Base-by-base conservation (phyloP, 2,329 filamentous ascomycete genomes). In the Beauveria asiatica region DNA sequence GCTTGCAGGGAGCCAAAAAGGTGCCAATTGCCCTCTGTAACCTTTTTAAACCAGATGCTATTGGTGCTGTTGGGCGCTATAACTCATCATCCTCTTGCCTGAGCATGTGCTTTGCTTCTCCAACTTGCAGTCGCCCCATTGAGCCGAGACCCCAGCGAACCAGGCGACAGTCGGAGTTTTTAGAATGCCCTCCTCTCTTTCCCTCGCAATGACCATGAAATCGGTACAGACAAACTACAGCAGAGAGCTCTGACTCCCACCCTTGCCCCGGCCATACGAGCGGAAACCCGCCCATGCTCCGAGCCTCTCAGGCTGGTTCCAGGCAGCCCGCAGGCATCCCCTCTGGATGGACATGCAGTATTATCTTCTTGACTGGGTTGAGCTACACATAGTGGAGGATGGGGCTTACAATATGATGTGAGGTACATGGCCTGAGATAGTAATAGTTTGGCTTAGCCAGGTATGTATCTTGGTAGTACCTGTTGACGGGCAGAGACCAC, bases 341-440 rank as follows among this genome's bases (percentile, higher is more conserved):
- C 17, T 23, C 19, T 3, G 16, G 21, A 27, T 30, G 41, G 30
- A 10, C 57, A 59, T 59, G 57, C 57, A 59, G 57, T 59, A 59
- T 59, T 59, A 59, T 59, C 49, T 39, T 30, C 49, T 53, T n/a
- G 49, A 59, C 57, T 48, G 49, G 57, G 57, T 59, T 59, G 21
- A 46, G 41, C 41, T 53, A 59, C 57, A 39, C 57, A 59, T 59
- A 59, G 57, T 53, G 49, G 57, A 59, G 57, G 57, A 59, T n/a
- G 48, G 25, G 25, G 57, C 57, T 59, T 53, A 59, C 57, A 16
- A 30, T 21, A 59, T 59, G 57, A 59, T 59, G 57, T 41, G 57
- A 59, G 49, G 49, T 53, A 53, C 49, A 59, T 37, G 49, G 27
- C 41, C 16, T 39, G 17, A 25, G 27, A 53, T 27, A 59, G 57